A percentile compares a stretch with the other conserved stretches of the same genome.
phyloP scores from a whole-genome alignment of 192 early-diverging fungal genomes.

The Coemansia sp. region DNA sequence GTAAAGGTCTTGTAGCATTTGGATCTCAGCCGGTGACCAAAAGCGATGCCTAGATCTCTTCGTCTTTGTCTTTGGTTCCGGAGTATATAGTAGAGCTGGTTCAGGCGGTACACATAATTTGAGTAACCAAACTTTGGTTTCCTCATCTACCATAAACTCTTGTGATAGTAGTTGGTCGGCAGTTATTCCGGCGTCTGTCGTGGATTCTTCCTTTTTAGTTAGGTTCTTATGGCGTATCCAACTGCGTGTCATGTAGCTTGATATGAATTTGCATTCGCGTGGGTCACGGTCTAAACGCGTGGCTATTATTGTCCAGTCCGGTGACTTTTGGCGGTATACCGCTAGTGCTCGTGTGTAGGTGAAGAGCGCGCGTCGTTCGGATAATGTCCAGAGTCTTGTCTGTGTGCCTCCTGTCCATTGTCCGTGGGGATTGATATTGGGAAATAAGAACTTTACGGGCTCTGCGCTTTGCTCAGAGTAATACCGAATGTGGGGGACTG shows the following conservation, averaged over 20 bases:
- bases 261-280: constrained; percentile 16
- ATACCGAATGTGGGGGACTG: too few relatives aligned
- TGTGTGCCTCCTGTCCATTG: neutral
- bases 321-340: neutral
- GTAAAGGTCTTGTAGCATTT: constrained; percentile 1
- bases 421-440: neutral
- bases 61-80: neutral
- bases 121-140: neutral
- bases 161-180: neutral
- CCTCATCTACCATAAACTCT: neutral
- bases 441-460: neutral
- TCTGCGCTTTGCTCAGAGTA: neutral
- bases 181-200: neutral
- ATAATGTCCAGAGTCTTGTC: constrained; percentile 19
- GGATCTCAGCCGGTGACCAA: neutral
- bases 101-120: neutral
- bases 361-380: constrained; percentile 29
- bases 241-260: constrained; percentile 2
- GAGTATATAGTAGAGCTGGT: neutral
- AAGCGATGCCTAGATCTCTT: neutral
- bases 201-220: neutral
- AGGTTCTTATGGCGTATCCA: constrained; percentile 13
- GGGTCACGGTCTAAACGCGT: constrained; percentile 5
- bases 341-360: constrained; percentile 12
- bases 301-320: constrained; percentile 19